phyloP scores from a whole-genome alignment of 2,329 filamentous ascomycete genomes.

The Fonsecaea multimorphosa region DNA sequence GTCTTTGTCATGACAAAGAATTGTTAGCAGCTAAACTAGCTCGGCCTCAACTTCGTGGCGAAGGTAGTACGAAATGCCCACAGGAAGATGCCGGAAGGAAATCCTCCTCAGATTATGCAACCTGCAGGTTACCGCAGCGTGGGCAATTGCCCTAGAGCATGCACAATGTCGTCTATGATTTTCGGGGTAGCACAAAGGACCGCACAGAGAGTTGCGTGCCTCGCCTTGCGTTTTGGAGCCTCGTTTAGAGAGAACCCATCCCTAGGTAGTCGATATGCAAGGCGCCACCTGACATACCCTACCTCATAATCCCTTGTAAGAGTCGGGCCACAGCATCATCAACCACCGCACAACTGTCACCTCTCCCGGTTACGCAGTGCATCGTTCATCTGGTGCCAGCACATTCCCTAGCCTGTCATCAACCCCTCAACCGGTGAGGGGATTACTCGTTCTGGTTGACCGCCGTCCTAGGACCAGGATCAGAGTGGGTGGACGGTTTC shows the following conservation, averaged over 20 bases:
- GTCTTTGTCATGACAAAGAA: conserved; percentile 7
- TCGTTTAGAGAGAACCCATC: conserved; percentile 2
- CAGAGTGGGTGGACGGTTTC: not conserved
- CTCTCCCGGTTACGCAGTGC: not conserved
- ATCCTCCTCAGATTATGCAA: conserved; percentile 6
- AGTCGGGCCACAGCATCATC: conserved; percentile 10
- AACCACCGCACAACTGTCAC: conserved; percentile 2
- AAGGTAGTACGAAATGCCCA: not conserved
- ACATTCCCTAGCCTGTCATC: conserved; percentile 16
- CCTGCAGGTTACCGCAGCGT: conserved; percentile 13
- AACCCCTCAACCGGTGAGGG: conserved; percentile 21
- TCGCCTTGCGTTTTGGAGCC: conserved; percentile 9
- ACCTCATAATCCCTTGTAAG: not conserved
- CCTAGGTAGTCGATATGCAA: conserved; percentile 6
- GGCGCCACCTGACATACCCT: conserved; percentile 18
- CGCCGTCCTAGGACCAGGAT: not conserved
- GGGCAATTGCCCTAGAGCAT: conserved; percentile 14
- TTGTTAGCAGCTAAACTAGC: conserved; percentile 17
- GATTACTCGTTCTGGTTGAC: conserved; percentile 11
- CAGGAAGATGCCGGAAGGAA: conserved; percentile 9
- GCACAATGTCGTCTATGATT: conserved; percentile 24
- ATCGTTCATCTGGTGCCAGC: conserved; percentile 12
- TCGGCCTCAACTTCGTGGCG: conserved; percentile 16
- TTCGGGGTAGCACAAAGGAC: conserved; percentile 12
- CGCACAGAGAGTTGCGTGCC: conserved; percentile 10